Evolutionary conservation across 2,329 filamentous ascomycete species (phyloP).

Genomic region (Sordariomycetes sp.): DNA sequence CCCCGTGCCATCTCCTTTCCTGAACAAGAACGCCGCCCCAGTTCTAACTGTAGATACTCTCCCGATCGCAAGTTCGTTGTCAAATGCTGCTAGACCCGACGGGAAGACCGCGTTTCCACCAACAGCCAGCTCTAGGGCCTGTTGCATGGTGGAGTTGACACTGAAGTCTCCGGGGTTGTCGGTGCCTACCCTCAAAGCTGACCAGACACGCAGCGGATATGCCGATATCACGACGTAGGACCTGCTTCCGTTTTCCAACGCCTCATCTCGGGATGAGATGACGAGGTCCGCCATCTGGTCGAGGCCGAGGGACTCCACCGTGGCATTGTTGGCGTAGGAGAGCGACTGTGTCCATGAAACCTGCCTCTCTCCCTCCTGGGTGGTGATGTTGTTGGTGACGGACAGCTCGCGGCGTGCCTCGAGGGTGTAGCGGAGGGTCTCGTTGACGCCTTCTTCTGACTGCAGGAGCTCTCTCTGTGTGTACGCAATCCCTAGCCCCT

Average conservation of each 20-base stretch:
- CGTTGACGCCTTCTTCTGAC: slow-evolving; percentile 37
- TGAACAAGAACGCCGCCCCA: slow-evolving; percentile 39
- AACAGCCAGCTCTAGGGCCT: not conserved
- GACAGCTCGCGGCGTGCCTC: slow-evolving; percentile 42
- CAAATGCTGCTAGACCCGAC: not conserved
- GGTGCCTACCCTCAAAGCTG: not conserved
- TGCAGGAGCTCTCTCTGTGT: slow-evolving; percentile 31
- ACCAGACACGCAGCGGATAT: slow-evolving; percentile 34
- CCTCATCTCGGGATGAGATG: slow-evolving; percentile 31
- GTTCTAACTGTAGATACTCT: slow-evolving; percentile 10
- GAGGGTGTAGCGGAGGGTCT: slow-evolving; percentile 48
- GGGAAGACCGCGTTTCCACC: not conserved
- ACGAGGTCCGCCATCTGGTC: slow-evolving; percentile 29
- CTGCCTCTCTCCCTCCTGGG: slow-evolving; percentile 9
- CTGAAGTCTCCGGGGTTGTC: slow-evolving; percentile 7
- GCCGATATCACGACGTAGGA: slow-evolving; percentile 24
- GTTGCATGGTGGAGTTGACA: slow-evolving; percentile 17
- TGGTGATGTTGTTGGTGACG: slow-evolving; percentile 32
- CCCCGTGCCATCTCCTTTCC: slow-evolving; percentile 29
- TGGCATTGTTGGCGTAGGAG: slow-evolving; percentile 39
- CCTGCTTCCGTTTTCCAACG: slow-evolving; percentile 9
- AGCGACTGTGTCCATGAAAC: slow-evolving; percentile 50
- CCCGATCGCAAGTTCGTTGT: slow-evolving; percentile 9
- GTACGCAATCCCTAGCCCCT: slow-evolving; percentile 21
- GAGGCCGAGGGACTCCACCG: slow-evolving; percentile 23